phyloP scores from a whole-genome alignment of 768 basidiomycete species.

The Amanita subjunquillea region DNA sequence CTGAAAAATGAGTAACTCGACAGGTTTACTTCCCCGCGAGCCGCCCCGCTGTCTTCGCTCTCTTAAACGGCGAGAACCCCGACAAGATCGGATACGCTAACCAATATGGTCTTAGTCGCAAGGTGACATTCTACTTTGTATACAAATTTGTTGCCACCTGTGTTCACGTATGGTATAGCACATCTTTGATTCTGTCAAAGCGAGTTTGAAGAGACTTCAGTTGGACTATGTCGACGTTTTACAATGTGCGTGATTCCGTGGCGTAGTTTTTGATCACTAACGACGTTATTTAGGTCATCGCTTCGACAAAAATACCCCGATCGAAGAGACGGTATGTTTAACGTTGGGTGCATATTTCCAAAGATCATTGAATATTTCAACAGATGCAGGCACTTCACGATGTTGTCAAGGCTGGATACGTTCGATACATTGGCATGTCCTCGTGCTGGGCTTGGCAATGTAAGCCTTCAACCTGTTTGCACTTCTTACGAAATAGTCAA shows the following conservation, averaged over 20 bases:
- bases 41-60: neutral
- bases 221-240: slow-evolving; percentile 42
- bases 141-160: neutral
- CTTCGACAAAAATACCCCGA: slow-evolving; percentile 31
- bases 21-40: neutral
- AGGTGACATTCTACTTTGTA: neutral
- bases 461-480: no score
- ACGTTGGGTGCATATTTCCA: neutral
- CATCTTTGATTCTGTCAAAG: slow-evolving; percentile 26
- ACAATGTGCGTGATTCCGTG: no score
- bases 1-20: neutral
- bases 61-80: neutral
- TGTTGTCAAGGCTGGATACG: slow-evolving; percentile 17
- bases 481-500: no score
- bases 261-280: no score
- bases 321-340: slow-evolving; percentile 20
- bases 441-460: no score
- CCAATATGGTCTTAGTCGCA: neutral
- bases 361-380: neutral
- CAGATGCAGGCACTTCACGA: slow-evolving; percentile 39
- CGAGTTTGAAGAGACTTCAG: slow-evolving; percentile 39
- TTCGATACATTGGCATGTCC: no score
- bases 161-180: slow-evolving; percentile 19
- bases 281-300: slow-evolving; percentile 16
- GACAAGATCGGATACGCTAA: neutral